Conservation (phyloP, 164 flowering plant species). For the Umbellularia californica region DNA sequence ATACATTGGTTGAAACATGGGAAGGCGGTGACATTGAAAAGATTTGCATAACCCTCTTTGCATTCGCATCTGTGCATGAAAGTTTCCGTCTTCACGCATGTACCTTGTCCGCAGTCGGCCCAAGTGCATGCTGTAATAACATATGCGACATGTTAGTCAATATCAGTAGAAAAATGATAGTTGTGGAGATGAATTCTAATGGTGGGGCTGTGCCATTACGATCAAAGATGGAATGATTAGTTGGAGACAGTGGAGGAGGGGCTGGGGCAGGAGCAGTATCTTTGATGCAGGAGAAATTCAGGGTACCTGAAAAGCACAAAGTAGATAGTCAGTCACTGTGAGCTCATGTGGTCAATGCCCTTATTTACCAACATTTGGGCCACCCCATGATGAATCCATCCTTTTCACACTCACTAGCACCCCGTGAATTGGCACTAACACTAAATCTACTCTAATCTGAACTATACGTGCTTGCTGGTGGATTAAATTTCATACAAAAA, state of each 20-base stretch:
- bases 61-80: conserved; percentile 41
- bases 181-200: neutral
- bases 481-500: no score
- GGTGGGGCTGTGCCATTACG: conserved; percentile 29
- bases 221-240: conserved; percentile 39
- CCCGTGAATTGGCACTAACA: no score
- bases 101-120: conserved; percentile 64
- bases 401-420: no score
- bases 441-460: no score
- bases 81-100: conserved; percentile 26
- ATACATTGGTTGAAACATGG: conserved; percentile 63
- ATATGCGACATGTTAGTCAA: neutral
- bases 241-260: conserved; percentile 10
- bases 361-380: no score
- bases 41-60: conserved; percentile 41
- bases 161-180: neutral
- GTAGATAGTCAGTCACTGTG: neutral
- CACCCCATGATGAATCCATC: no score
- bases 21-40: conserved; percentile 42
- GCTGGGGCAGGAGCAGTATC: conserved; percentile 37
- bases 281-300: conserved; percentile 9
- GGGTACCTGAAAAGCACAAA: conserved; percentile 14
- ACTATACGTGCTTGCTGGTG: no score
- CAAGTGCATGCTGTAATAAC: conserved; percentile 52
- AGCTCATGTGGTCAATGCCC: no score